Evolutionary conservation across 129 eudicot genomes (phyloP), one percentile per base, ranked within the genome.

Genomic region (Deinandra increscens): DNA sequence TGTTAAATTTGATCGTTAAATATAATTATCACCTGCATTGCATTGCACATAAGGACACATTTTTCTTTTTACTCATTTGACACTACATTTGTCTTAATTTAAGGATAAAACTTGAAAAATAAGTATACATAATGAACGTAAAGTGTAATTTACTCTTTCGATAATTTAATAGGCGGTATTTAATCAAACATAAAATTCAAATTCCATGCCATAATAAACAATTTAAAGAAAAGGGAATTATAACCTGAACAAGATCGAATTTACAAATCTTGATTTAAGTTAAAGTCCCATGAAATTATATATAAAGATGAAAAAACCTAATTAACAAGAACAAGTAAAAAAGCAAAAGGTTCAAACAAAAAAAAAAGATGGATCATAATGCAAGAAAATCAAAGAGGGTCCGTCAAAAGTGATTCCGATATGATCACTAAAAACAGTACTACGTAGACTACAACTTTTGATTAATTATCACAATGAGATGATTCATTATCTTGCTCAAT

Each of bases 401-500:
- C 76, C 81, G 33, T 77, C 76, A 60, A 69, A 68, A 77, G 76
- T 31, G 81, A 77, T 77, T 69, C 81, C 62, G 81, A 69, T 51
- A 77, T 68, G 69, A 76, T 68, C 70, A 68, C 64, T 62, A 45
- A 4, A 26, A 75, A 75, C 75, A 58, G 75, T 67, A 60, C n/a
- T n/a, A n/a, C n/a, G n/a, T n/a, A n/a, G n/a, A n/a, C n/a, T n/a
- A n/a, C n/a, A n/a, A n/a, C n/a, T n/a, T 13, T 51, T 50, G 49
- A 61, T 77, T 53, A 77, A 70, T 63, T 77, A 69, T 77, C 81
- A 77, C 81, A 69, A 41, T 77, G 81, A 50, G 81, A 69, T 19
- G 84, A 80, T 48, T 80, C 84, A 64, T 75, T 77, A 13, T 80
- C 84, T 70, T 80, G 81, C 19, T 80, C 84, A 71, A 80, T 71